These are phyloP conservation scores for Chlamydomonas reinhardtii DNA, from an alignment of 163 green algal species.

Conservation along the genomic window DNA sequence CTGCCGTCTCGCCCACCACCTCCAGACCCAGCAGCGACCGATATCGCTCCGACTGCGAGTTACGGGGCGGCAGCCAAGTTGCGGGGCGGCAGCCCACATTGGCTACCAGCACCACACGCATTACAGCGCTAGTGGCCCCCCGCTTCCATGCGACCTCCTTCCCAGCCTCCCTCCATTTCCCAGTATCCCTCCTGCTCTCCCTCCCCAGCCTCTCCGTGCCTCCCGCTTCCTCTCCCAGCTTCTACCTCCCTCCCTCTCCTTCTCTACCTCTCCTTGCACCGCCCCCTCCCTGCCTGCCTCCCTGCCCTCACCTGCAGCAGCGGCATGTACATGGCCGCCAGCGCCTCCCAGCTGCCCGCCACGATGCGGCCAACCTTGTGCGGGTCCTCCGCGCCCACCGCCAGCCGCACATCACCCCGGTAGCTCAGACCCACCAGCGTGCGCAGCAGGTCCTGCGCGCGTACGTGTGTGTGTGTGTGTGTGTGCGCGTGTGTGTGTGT, in stretches of 20 bases:
- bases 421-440: constrained; percentile 83
- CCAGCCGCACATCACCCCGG: constrained; percentile 87
- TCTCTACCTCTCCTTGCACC: no score
- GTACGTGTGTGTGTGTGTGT: no score
- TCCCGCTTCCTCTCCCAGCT: no score
- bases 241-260: no score
- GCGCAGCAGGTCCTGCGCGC: constrained; percentile 71
- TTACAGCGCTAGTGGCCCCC: no score
- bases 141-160: no score
- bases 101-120: no score
- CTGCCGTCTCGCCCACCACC: constrained; percentile 7
- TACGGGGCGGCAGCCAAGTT: background rate
- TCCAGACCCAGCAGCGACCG: background rate
- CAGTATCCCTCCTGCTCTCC: no score
- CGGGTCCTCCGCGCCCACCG: constrained; percentile 80
- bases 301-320: constrained; percentile 9
- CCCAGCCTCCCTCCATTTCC: no score
- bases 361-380: constrained; percentile 69
- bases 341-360: constrained; percentile 30
- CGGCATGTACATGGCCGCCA: constrained; percentile 39
- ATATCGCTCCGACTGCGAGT: constrained; percentile 20
- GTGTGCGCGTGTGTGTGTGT: no score
- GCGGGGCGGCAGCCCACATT: background rate
- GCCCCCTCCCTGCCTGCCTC: no score
- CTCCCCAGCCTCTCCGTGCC: no score